Evolutionary conservation across 306 rosid genomes (phyloP), one percentile per base, ranked within the genome.

Genomic region (Mimosa bimucronata): DNA sequence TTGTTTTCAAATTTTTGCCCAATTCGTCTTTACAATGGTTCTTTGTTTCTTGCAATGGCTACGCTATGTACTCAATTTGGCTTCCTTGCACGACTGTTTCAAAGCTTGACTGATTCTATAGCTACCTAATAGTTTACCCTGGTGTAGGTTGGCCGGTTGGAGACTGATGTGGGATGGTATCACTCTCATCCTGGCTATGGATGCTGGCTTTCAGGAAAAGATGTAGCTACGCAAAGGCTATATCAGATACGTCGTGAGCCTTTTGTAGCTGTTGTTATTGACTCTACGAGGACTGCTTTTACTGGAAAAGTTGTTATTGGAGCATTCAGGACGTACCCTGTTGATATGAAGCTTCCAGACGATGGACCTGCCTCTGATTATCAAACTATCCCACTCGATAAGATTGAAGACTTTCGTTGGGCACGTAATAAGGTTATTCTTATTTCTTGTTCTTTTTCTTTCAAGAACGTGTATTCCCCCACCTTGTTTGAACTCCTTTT

Each of bases 171-270:
- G 57, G 99, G 99, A 15, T 93, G 99, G 99, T 96, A 96, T 81
- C 99, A 96, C 82, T 96, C 99, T 80, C 99, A 96, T 48, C 99
- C 99, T 62, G 98, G 98, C 26, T 96, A 96, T 40, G 99, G 99
- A 42, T 96, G 98, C 85, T 96, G 99, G 99, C 92, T 96, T n/a
- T 96, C 97, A 21, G 99, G 99, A 42, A 96, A 34, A 34, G 38
- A 34, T 82, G 98, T 96, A 44, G 87, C 97, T 0, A 96, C 99
- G 4, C 99, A 96, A 87, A 93, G 91, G 97, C 72, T 96, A 45
- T 93, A 93, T 82, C 99, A 93, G 85, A 93, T 89, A 82, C 91
- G 34, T 86, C 98, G 91, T 88, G 98, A 96, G 80, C 99, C 99
- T 2, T 91, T 96, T 86, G 68, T 93, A 74, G 99, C 99, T 0